These are phyloP conservation scores for Heliocybe sulcata DNA, from an alignment of 1,284 basidiomycete species.

Conservation along the genomic window DNA sequence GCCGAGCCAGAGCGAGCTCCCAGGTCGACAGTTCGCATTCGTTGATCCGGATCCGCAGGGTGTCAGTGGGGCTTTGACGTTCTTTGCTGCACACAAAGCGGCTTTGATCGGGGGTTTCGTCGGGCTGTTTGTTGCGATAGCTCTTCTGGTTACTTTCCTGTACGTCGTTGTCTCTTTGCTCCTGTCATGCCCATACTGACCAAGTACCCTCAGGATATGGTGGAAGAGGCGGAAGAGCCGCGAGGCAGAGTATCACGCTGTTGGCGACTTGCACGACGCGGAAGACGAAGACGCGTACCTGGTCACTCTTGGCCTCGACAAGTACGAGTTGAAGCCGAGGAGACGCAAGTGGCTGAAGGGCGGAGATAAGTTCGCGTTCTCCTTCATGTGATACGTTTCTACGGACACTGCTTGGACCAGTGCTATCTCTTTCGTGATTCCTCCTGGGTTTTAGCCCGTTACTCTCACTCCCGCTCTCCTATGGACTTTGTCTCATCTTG, in stretches of 20 bases:
- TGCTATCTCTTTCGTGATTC: not conserved
- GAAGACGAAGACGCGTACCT: not conserved
- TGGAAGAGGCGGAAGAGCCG: conserved; percentile 28
- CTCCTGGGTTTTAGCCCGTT: not conserved
- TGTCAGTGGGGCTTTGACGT: conserved; percentile 25
- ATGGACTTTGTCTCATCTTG: not conserved
- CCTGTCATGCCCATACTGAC: conserved; percentile 4
- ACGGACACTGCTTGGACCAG: not conserved
- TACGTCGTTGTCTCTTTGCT: conserved; percentile 18
- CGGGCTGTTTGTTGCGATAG: conserved; percentile 30
- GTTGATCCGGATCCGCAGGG: conserved; percentile 45
- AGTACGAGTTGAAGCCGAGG: not conserved
- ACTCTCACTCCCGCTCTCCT: not conserved
- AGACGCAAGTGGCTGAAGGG: not conserved
- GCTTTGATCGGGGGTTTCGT: conserved; percentile 34
- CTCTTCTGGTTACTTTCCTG: conserved; percentile 28
- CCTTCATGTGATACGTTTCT: not conserved
- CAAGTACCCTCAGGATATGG: conserved; percentile 15
- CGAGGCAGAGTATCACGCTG: not conserved
- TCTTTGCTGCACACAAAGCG: conserved; percentile 32
- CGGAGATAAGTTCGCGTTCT: not conserved
- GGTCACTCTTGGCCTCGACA: not conserved
- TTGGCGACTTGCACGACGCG: not conserved
- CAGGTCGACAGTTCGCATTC: conserved; percentile 36
- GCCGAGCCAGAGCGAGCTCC: conserved; percentile 32